A percentile compares a stretch with the other conserved stretches of the same genome.
phyloP scores from a whole-genome alignment of 306 rosid species.

The Phaseolus lunatus region DNA sequence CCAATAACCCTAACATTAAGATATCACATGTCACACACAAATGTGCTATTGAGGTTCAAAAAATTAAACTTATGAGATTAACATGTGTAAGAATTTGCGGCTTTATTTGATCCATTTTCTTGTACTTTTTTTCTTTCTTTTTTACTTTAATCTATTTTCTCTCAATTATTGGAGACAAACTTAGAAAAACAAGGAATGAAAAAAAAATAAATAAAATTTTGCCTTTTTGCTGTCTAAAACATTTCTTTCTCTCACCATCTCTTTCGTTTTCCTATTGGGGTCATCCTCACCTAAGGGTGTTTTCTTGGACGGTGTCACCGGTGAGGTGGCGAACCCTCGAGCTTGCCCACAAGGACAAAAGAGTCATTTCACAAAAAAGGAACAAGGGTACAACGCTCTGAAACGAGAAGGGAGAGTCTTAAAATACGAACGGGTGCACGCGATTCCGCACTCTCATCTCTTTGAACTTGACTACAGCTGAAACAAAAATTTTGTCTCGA shows the following conservation, averaged over 20 bases:
- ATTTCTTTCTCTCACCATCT: constrained; percentile 32
- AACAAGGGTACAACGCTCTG: not conserved
- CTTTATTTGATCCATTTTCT: not conserved
- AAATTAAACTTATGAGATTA: not conserved
- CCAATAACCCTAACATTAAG: too few relatives aligned
- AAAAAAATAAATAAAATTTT: not conserved
- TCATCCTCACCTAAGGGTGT: constrained; percentile 29
- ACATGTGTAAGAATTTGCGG: not conserved
- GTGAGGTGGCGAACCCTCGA: constrained; percentile 48
- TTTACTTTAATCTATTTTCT: not conserved
- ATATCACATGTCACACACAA: not conserved
- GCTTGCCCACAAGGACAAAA: not conserved
- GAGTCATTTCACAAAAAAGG: not conserved
- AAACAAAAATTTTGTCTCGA: constrained; percentile 67
- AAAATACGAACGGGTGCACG: constrained; percentile 33
- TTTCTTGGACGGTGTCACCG: constrained; percentile 46
- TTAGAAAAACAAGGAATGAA: not conserved
- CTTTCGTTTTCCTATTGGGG: constrained; percentile 32
- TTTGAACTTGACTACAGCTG: constrained; percentile 52
- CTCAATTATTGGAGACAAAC: constrained; percentile 44
- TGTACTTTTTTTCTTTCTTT: not conserved
- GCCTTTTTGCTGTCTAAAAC: constrained; percentile 40
- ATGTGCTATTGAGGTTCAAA: not conserved
- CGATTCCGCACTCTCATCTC: constrained; percentile 42
- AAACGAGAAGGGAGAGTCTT: not conserved